Conservation (phyloP, 139 green algal genomes). For the Asterochloris sp. region DNA sequence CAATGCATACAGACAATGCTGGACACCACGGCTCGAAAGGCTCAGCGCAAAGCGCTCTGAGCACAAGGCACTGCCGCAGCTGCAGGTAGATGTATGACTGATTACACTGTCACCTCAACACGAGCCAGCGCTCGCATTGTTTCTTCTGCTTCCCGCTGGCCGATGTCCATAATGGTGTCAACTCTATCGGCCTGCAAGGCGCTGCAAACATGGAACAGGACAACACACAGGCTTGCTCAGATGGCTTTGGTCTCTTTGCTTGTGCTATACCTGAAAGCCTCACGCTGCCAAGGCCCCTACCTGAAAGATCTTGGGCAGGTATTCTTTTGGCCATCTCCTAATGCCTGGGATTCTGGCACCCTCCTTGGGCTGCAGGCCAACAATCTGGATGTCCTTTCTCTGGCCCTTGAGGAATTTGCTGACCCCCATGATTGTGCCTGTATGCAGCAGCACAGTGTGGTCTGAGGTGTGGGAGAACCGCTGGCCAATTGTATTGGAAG, state of each 20-base stretch:
- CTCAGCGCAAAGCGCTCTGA: too few relatives aligned
- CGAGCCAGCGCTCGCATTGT: slow-evolving; percentile 29
- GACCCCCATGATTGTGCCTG: slow-evolving; percentile 45
- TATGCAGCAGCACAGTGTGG: neutral
- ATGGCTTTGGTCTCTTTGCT: neutral
- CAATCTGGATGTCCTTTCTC: slow-evolving; percentile 38
- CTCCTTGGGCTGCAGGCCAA: slow-evolving; percentile 38
- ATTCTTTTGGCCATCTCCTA: slow-evolving; percentile 37
- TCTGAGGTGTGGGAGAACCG: neutral
- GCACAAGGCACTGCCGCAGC: neutral
- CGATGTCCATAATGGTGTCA: slow-evolving; percentile 42
- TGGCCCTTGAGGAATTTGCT: slow-evolving; percentile 40
- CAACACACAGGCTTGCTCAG: neutral
- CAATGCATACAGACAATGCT: too few relatives aligned
- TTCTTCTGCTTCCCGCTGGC: slow-evolving; percentile 39
- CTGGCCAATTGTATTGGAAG: neutral
- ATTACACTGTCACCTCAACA: neutral
- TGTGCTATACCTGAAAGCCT: neutral
- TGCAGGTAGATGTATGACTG: neutral
- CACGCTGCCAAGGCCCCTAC: neutral
- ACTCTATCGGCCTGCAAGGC: slow-evolving; percentile 23
- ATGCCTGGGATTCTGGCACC: slow-evolving; percentile 42
- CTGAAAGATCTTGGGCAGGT: slow-evolving; percentile 48
- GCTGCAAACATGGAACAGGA: neutral
- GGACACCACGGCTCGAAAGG: too few relatives aligned